Percentiles rank a stretch among this genome's conserved stretches.
phyloP scores from a whole-genome alignment of 306 rosid genomes.

The Pyrus betulifolia region DNA sequence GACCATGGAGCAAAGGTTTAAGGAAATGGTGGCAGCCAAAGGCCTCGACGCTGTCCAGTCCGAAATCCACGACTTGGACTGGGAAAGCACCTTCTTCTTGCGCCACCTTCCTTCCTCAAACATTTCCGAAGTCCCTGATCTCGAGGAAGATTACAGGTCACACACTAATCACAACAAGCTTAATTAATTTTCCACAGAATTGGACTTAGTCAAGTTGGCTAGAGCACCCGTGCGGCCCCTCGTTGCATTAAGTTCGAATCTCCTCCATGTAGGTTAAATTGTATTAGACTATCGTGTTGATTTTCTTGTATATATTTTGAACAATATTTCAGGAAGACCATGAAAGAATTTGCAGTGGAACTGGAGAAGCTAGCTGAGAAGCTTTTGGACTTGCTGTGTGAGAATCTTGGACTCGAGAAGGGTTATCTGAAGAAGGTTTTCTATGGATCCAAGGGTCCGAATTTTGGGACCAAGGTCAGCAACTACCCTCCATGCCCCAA shows the following conservation, averaged over 20 bases:
- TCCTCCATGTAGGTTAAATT: background rate
- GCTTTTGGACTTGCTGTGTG: conserved; percentile 73
- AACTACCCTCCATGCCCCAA: conserved; percentile 95
- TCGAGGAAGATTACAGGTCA: conserved; percentile 58
- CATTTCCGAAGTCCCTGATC: conserved; percentile 65
- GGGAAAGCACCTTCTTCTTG: conserved; percentile 92
- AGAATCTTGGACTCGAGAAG: conserved; percentile 82
- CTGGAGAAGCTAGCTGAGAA: conserved; percentile 77
- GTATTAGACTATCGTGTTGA: background rate
- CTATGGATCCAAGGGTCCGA: conserved; percentile 80
- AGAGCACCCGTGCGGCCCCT: no score
- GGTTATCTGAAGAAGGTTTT: conserved; percentile 78
- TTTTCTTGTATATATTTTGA: background rate
- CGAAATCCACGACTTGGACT: conserved; percentile 64
- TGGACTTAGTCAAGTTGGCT: no score
- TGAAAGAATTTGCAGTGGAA: conserved; percentile 63
- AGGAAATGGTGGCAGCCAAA: conserved; percentile 64
- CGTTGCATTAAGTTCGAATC: background rate
- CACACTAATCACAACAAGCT: background rate
- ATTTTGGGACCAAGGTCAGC: conserved; percentile 87
- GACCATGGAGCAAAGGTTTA: conserved; percentile 77
- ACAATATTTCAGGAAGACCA: conserved; percentile 38
- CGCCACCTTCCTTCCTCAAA: conserved; percentile 84
- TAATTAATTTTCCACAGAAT: no score
- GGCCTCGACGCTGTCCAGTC: conserved; percentile 55